phyloP scores from a whole-genome alignment of 768 basidiomycete genomes.

The Termitomyces titanicus region DNA sequence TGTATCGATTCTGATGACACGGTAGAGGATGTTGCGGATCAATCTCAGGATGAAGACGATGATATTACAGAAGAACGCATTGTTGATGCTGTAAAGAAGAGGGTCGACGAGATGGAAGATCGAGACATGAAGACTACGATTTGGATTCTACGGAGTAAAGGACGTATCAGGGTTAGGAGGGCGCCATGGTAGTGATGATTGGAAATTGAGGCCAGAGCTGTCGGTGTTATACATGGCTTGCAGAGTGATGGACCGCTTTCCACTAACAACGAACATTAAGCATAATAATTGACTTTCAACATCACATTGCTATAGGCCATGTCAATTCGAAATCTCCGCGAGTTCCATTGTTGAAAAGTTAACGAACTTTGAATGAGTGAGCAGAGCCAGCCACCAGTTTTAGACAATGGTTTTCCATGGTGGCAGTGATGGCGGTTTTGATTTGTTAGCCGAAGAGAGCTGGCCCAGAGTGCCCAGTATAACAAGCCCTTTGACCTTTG shows the following conservation, averaged over 20 bases:
- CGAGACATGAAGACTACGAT: slow-evolving; percentile 29
- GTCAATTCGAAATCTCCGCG: neutral
- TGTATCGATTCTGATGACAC: slow-evolving; percentile 11
- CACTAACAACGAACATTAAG: no score
- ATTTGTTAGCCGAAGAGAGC: neutral
- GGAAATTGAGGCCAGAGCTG: no score
- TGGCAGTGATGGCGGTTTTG: neutral
- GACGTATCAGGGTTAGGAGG: slow-evolving; percentile 40
- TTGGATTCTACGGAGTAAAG: slow-evolving; percentile 36
- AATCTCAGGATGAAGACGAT: slow-evolving; percentile 3
- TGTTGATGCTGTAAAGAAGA: neutral
- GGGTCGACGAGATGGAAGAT: slow-evolving; percentile 3
- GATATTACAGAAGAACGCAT: neutral
- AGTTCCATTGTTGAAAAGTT: neutral
- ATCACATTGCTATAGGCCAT: neutral
- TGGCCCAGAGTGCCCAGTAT: neutral
- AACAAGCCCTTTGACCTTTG: neutral
- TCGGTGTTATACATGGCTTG: neutral
- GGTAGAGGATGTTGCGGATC: slow-evolving; percentile 13
- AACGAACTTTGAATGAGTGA: no score
- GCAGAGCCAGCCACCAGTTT: neutral
- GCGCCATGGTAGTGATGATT: slow-evolving; percentile 36
- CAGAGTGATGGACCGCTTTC: no score
- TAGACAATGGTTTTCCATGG: neutral
- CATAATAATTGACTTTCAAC: no score